Conservation (phyloP, 176 grass and related monocot genomes). For the Urochloa ruziziensis region DNA sequence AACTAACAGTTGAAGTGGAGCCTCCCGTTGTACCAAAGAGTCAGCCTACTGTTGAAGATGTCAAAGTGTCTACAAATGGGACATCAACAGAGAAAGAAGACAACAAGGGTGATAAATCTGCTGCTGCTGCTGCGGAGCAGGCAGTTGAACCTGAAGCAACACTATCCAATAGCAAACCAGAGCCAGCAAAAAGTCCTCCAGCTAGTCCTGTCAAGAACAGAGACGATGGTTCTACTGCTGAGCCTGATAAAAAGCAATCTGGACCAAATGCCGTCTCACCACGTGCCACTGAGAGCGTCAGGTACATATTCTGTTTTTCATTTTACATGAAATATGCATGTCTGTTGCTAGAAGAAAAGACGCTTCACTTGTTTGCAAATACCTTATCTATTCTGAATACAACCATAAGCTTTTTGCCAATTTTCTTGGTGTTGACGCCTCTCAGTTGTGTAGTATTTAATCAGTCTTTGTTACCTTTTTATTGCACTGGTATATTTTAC, state of each 20-base stretch:
- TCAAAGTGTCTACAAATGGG: slow-evolving; percentile 48
- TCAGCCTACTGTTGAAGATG: slow-evolving; percentile 48
- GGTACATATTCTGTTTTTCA: slow-evolving; percentile 43
- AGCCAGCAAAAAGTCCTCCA: slow-evolving; percentile 52
- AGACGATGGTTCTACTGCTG: slow-evolving; percentile 54
- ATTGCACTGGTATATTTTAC: slow-evolving; percentile 38
- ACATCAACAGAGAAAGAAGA: slow-evolving; percentile 51
- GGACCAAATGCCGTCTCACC: slow-evolving; percentile 63
- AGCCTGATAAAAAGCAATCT: slow-evolving; percentile 38
- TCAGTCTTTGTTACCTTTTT: slow-evolving; percentile 11
- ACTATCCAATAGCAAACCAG: slow-evolving; percentile 36
- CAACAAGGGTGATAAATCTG: slow-evolving; percentile 57
- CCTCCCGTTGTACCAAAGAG: slow-evolving; percentile 54
- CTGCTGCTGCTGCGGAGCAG: slow-evolving; percentile 29
- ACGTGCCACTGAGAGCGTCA: slow-evolving; percentile 60
- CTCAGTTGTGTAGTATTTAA: neutral
- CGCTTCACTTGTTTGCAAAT: neutral
- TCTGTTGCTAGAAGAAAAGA: neutral
- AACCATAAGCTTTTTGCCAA: neutral
- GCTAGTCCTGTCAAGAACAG: slow-evolving; percentile 66
- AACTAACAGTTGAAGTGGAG: slow-evolving; percentile 90
- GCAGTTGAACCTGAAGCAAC: slow-evolving; percentile 47
- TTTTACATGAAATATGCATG: slow-evolving; percentile 7
- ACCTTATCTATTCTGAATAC: neutral
- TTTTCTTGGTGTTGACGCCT: slow-evolving; percentile 8